Evolutionary conservation across 1,284 basidiomycete genomes (phyloP).

Genomic region (Cryptococcus jaspeensis): DNA sequence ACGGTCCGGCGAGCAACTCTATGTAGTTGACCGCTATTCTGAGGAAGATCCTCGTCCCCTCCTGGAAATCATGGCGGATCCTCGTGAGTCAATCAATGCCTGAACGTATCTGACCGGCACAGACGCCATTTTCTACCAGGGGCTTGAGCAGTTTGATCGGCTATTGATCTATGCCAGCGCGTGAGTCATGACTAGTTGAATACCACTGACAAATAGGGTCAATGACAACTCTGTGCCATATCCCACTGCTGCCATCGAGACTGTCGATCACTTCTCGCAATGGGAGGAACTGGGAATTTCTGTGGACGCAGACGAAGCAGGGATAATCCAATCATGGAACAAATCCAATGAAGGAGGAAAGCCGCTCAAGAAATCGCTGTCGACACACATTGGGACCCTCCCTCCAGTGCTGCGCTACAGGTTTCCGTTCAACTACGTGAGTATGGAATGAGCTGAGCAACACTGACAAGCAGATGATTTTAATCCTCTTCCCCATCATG

Average conservation of each 20-base stretch:
- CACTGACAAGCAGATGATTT: conserved; percentile 55
- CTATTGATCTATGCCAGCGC: conserved; percentile 82
- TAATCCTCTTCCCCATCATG: conserved; percentile 63
- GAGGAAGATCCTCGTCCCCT: conserved; percentile 64
- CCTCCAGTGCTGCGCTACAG: conserved; percentile 64
- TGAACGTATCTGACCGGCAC: conserved; percentile 16
- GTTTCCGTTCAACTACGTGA: conserved; percentile 72
- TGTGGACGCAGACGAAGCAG: conserved; percentile 56
- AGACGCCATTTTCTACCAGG: conserved; percentile 66
- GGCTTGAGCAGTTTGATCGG: conserved; percentile 65
- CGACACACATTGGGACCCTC: conserved; percentile 46
- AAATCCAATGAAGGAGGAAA: conserved; percentile 17
- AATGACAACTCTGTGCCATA: conserved; percentile 81
- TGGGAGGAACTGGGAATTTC: conserved; percentile 61
- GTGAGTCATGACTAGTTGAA: conserved; percentile 50
- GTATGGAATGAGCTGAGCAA: conserved; percentile 26
- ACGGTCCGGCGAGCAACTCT: conserved; percentile 79
- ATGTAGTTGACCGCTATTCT: conserved; percentile 70
- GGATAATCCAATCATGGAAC: conserved; percentile 28
- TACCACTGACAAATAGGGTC: conserved; percentile 46
- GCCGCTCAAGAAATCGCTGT: background rate
- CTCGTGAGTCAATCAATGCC: conserved; percentile 57
- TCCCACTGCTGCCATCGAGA: conserved; percentile 70
- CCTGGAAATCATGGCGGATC: conserved; percentile 81
- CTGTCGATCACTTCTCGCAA: conserved; percentile 65